Evolutionary conservation across 441 rosid genomes (phyloP), one percentile per base, ranked within the genome.

Genomic region (Adansonia rubrostipa): DNA sequence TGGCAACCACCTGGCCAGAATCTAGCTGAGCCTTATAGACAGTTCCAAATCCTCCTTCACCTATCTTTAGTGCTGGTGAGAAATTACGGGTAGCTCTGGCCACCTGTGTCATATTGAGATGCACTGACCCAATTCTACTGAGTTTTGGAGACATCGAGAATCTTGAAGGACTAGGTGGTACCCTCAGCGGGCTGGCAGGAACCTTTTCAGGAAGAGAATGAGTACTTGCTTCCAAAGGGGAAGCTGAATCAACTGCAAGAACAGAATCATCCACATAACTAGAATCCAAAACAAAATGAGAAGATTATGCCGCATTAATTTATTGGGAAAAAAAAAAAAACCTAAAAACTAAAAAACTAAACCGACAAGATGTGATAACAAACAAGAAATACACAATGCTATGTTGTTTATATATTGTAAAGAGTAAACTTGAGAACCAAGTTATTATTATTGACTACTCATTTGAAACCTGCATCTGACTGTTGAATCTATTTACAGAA

Each of bases 31-130:
- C 98, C 81, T 78, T 94, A 84, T 91, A 96, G 74, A 96, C 98
- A 36, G 86, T 86, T 80, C 99, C 98, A 75, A 94, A 94, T 33
- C 97, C 97, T 47, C 98, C 97, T 88, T 91, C 94, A 53, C 98
- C 98, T 76, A 96, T 90, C 86, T 75, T 84, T 81, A 85, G 85
- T 0, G 81, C 64, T 19, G 89, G 80, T 4, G 99, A 88, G 85
- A 96, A 94, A 83, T 88, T 94, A 44, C 66, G 79, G 9, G 99
- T 96, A 67, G 97, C 99, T 86, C 85, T 85, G 61, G 47, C 11
- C 69, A 88, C 89, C 85, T 96, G 92, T 75, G 11, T 79, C 89
- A 90, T 84, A 79, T 56, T 81, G 73, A 91, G 94, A 87, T 85
- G 90, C 70, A 94, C 58, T 4, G 97, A 89, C 78, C 92, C 92